Conservation (phyloP, 768 basidiomycete species). For the Amanita inopinata region DNA sequence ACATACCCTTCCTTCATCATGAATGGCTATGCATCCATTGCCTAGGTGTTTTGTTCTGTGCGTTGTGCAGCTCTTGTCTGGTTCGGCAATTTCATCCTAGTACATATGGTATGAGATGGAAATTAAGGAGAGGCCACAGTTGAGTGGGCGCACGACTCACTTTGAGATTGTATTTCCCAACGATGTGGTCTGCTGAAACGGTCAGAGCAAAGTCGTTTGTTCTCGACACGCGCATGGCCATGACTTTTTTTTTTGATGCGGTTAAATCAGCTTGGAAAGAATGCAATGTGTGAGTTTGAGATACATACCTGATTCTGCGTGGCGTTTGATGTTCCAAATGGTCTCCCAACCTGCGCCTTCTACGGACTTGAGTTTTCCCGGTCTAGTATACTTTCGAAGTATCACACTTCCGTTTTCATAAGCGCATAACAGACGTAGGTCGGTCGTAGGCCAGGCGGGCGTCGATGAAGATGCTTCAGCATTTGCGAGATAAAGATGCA, state of each 20-base stretch:
- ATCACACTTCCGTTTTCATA: slow-evolving; percentile 89
- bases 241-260: slow-evolving; percentile 38
- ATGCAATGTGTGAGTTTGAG: neutral
- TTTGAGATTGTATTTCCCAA: slow-evolving; percentile 53
- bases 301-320: slow-evolving; percentile 61
- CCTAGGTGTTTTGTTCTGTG: slow-evolving; percentile 71
- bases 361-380: slow-evolving; percentile 39
- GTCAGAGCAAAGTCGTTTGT: slow-evolving; percentile 56
- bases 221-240: slow-evolving; percentile 72
- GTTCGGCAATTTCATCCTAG: slow-evolving; percentile 1
- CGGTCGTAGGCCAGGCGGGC: slow-evolving; percentile 13
- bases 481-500: slow-evolving; percentile 48
- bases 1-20: slow-evolving; percentile 67
- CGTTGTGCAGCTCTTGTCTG: slow-evolving; percentile 16
- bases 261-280: too few species aligned
- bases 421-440: slow-evolving; percentile 57
- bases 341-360: slow-evolving; percentile 69
- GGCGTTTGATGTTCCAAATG: slow-evolving; percentile 56
- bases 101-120: neutral
- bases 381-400: slow-evolving; percentile 41
- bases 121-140: neutral
- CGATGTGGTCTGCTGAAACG: slow-evolving; percentile 77
- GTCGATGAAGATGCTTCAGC: neutral
- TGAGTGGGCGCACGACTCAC: slow-evolving; percentile 23
- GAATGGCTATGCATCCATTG: slow-evolving; percentile 67